Evolutionary conservation across 179 eudicot genomes (phyloP).

Genomic region (Carnegiea gigantea): DNA sequence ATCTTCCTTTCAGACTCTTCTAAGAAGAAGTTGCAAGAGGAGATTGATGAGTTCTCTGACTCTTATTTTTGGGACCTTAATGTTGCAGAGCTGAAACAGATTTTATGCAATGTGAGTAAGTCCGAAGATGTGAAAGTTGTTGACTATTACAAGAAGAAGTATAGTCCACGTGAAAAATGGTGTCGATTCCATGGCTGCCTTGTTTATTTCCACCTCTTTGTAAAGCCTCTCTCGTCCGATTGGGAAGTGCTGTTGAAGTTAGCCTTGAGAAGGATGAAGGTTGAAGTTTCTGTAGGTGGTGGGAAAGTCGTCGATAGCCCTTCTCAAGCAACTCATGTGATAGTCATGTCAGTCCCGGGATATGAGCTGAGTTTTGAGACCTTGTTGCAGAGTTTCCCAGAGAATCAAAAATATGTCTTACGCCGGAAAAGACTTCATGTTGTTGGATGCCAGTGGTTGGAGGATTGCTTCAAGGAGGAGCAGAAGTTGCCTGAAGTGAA

Average conservation of each 20-base stretch:
- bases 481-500: conserved; percentile 54
- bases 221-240: conserved; percentile 32
- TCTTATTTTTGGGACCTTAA: conserved; percentile 73
- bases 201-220: conserved; percentile 60
- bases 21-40: conserved; percentile 66
- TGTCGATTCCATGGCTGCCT: conserved; percentile 67
- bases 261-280: conserved; percentile 62
- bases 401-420: conserved; percentile 42
- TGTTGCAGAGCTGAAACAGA: conserved; percentile 70
- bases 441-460: conserved; percentile 76
- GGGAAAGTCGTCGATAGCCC: conserved; percentile 59
- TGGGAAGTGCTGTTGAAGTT: conserved; percentile 45
- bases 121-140: conserved; percentile 50
- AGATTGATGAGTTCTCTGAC: conserved; percentile 83
- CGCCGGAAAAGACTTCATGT: conserved; percentile 52
- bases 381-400: conserved; percentile 61
- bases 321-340: conserved; percentile 70
- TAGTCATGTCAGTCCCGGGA: conserved; percentile 51
- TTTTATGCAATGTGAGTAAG: conserved; percentile 46
- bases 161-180: conserved; percentile 74
- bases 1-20: conserved; percentile 70
- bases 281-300: conserved; percentile 70
- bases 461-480: conserved; percentile 56
- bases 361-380: conserved; percentile 38
- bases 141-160: conserved; percentile 66